phyloP scores from a whole-genome alignment of 2,329 filamentous ascomycete species.

The Colletotrichum sp. region DNA sequence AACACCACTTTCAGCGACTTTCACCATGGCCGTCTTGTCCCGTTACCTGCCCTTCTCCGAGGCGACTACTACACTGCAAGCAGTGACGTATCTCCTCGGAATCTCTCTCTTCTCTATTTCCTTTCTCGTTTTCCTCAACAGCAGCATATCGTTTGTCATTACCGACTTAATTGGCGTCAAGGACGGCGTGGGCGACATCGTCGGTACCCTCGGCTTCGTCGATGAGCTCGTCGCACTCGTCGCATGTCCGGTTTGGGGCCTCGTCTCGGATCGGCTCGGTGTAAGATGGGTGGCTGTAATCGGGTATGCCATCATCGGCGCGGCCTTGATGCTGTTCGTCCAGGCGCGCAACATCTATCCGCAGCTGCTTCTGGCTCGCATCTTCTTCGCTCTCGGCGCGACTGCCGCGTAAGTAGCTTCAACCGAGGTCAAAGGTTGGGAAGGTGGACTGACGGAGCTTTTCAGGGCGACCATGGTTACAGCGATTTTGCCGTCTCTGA shows the following conservation, averaged over 20 bases:
- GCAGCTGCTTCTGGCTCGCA: constrained; percentile 80
- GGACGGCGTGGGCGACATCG: constrained; percentile 76
- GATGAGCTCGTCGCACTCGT: constrained; percentile 84
- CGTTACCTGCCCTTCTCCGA: constrained; percentile 63
- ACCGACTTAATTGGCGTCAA: constrained; percentile 81
- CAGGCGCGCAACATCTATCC: constrained; percentile 89
- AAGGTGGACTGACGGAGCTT: background rate
- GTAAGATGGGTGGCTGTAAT: constrained; percentile 75
- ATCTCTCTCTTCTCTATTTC: constrained; percentile 88
- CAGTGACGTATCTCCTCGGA: constrained; percentile 78
- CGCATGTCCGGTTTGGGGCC: constrained; percentile 81
- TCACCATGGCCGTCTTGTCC: constrained; percentile 34
- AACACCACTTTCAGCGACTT: background rate
- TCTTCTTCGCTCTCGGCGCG: constrained; percentile 89
- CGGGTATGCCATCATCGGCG: constrained; percentile 82
- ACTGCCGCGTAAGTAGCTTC: constrained; percentile 73
- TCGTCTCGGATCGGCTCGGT: constrained; percentile 77
- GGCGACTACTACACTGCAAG: constrained; percentile 65
- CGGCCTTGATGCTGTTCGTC: constrained; percentile 80
- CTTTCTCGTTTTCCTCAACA: constrained; percentile 90
- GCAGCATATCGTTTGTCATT: constrained; percentile 82
- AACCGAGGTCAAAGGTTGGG: background rate
- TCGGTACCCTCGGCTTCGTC: constrained; percentile 84
- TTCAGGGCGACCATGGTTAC: constrained; percentile 90
- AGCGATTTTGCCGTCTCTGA: constrained; percentile 81